Evolutionary conservation across 768 basidiomycete species (phyloP), one percentile per base, ranked within the genome.

Genomic region (Boletus rex-veris): DNA sequence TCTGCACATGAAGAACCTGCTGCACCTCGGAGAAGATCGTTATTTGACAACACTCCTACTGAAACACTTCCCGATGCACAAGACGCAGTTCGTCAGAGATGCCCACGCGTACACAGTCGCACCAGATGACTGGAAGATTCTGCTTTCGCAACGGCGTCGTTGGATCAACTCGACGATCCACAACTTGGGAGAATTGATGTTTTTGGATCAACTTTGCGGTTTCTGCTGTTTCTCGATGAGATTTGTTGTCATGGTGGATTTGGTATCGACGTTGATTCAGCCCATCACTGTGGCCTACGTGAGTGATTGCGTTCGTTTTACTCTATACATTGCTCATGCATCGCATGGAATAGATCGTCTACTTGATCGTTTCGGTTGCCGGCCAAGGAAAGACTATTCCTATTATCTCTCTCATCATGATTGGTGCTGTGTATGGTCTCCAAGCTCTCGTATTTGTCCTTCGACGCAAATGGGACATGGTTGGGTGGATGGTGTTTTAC

Each of bases 121-220:
- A 3, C 96, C 96, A 0, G 94, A 96, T 62, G 90, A 93, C 61
- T 97, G 93, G 92, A 86, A 85, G 68, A 86, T 98, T 24, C 72
- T 99, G 48, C 75, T 99, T 19, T 97, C 93, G 8, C 97, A 99
- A 68, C 87, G 96, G 76, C 90, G 96, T 73, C 90, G 97, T 63
- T 99, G 97, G 96, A 99, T 99, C 74, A 99, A 99, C 76, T 98
- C 96, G 16, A 99, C 96, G 0, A 85, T 99, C 11, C 96, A 99
- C 75, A 99, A 99, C 72, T 74, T 99, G 51, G 91, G 87, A 47
- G 96, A 98, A 66, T 77, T 99, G 40, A 76, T 98, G 51, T 93
- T 94, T 77, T 73, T 98, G 64, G 91, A 95, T 50, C 84, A 90
- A 54, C 83, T 95, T 21, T 95, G 93, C 64, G 92, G 92, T 58